These are phyloP conservation scores for Agastache rugosa DNA, from an alignment of 257 asterid genomes.

Conservation along the genomic window DNA sequence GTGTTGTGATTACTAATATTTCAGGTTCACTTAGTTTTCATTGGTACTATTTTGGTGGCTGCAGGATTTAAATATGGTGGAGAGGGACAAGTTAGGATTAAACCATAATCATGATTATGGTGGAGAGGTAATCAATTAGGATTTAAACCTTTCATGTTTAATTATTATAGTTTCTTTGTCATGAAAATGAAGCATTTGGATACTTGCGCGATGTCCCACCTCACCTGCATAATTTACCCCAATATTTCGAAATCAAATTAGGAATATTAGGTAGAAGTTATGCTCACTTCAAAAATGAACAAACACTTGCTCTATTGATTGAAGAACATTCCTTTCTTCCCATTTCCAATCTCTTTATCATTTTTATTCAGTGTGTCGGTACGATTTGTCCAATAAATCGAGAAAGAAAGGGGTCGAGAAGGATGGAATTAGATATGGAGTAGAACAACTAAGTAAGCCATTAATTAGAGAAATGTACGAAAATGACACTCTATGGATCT, in stretches of 20 bases:
- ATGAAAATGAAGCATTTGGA: conserved; percentile 29
- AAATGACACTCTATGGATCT: too few species aligned
- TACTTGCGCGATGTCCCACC: neutral
- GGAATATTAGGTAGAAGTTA: conserved; percentile 30
- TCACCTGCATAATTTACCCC: neutral
- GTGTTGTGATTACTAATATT: neutral
- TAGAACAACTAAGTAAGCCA: neutral
- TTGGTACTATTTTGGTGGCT: conserved; percentile 11
- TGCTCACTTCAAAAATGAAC: conserved; percentile 8
- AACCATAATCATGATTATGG: neutral
- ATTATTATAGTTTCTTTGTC: conserved; percentile 15
- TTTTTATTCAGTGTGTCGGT: neutral
- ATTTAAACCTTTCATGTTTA: neutral
- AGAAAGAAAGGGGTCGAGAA: neutral
- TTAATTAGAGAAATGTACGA: too few species aligned
- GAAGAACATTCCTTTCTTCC: neutral
- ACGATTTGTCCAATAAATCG: neutral
- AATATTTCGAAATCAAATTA: neutral
- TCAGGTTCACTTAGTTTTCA: conserved; percentile 26
- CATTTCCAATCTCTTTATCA: conserved; percentile 2
- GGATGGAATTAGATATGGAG: neutral
- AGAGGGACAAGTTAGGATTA: conserved; percentile 21
- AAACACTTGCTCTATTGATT: neutral
- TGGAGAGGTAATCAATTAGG: conserved; percentile 15
- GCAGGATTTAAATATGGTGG: conserved; percentile 28